Evolutionary conservation across 352 stramenopile genomes (phyloP).

Genomic region (Globisporangium takayamanum): DNA sequence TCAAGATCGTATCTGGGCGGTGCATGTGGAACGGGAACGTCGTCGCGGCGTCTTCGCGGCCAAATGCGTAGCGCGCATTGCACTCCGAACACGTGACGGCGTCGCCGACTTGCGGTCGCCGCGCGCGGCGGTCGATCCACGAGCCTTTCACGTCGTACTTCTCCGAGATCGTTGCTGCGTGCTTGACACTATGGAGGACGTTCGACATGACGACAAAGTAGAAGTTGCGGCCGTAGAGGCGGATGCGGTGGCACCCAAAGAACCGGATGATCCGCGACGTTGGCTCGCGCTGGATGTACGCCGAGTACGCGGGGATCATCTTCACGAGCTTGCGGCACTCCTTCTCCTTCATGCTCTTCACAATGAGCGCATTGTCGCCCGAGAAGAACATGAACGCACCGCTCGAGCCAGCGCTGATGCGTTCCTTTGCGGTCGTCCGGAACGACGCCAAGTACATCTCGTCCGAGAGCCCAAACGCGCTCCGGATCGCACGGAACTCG

Average conservation of each 20-base stretch:
- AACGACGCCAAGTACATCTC: constrained; percentile 71
- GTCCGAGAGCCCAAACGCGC: constrained; percentile 55
- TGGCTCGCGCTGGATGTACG: constrained; percentile 52
- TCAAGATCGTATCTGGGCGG: constrained; percentile 60
- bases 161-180: constrained; percentile 54
- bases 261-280: constrained; percentile 77
- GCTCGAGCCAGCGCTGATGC: constrained; percentile 65
- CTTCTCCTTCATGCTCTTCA: constrained; percentile 75
- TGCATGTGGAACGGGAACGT: constrained; percentile 39
- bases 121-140: constrained; percentile 57
- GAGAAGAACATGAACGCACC: constrained; percentile 84
- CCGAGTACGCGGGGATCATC: constrained; percentile 65
- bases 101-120: constrained; percentile 38
- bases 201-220: constrained; percentile 83
- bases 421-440: constrained; percentile 68
- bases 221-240: constrained; percentile 74
- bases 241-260: constrained; percentile 79
- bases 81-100: constrained; percentile 62
- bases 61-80: constrained; percentile 44
- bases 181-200: constrained; percentile 49
- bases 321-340: constrained; percentile 66
- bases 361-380: constrained; percentile 62
- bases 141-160: constrained; percentile 80
- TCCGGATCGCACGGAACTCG: constrained; percentile 56
- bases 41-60: constrained; percentile 22